Evolutionary conservation across 352 stramenopile species (phyloP), one percentile per base, ranked within the genome.

Genomic region (Globisporangium rhizosaccharum): DNA sequence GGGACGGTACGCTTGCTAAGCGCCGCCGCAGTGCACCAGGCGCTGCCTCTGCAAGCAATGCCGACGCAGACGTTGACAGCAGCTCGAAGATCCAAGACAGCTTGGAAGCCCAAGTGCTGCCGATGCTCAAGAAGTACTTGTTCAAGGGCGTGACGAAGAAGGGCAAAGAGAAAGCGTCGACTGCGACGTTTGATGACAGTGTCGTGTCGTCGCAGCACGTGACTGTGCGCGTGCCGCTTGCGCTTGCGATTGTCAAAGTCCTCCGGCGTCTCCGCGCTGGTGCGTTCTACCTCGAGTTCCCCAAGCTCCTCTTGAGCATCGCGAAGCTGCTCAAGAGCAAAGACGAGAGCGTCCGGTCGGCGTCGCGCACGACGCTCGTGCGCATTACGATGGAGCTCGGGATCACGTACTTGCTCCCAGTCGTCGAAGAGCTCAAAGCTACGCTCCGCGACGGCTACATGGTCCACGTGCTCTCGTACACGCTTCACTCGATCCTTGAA

Each of bases 191-290:
- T 18, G 68, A 91, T 48, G 70, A 86, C 52, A 70, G 75, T 56
- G 67, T 69, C 5, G 79, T 85, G 33, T 71, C 69, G 17, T 79
- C 72, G 17, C 66, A 78, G 55, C 66, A 75, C 49, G 72, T 81
- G 25, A 65, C 82, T 1, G 85, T 99, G 51, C 87, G 97, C 50
- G 87, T 98, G 23, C 85, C 92, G 11, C 70, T 99, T 37, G 94
- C 96, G 18, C 71, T 99, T 15, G 96, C 96, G 14, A 79, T 99
- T 45, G 81, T 99, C n/a, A 99, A 99, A 66, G 87, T 99, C 6
- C 85, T 98, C 53, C 87, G 96, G 53, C 96, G 97, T 39, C 79
- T 99, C 55, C 95, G 92, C 28, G 72, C 73, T 7, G 63, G 76
- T 10, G 86, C 80, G 37, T 98, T 98, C 68, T 90, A 98, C 65